phyloP scores from a whole-genome alignment of 2,329 filamentous ascomycete species.

The Fusarium virguliforme region DNA sequence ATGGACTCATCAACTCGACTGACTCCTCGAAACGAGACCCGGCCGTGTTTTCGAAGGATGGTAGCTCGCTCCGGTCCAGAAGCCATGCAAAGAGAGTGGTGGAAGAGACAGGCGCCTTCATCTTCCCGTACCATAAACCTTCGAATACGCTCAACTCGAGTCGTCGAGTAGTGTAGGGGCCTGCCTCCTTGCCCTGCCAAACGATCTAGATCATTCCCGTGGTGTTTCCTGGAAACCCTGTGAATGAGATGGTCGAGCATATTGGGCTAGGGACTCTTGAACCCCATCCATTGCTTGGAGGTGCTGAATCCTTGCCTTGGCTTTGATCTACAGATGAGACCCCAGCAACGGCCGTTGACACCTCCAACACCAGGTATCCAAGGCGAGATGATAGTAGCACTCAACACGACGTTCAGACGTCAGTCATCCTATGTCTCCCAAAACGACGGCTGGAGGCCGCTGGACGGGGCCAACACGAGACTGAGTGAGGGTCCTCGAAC shows the following conservation, averaged over 20 bases:
- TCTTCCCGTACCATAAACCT: background rate
- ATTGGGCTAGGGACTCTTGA: constrained; percentile 7
- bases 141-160: background rate
- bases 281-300: background rate
- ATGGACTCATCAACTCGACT: constrained; percentile 3
- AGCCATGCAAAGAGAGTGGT: background rate
- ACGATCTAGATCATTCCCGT: constrained; percentile 21
- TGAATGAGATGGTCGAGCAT: background rate
- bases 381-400: background rate
- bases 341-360: constrained; percentile 5
- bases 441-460: constrained; percentile 17
- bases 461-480: constrained; percentile 27
- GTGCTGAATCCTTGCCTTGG: constrained; percentile 11
- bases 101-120: background rate
- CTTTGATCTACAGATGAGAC: constrained; percentile 10
- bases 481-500: constrained; percentile 18
- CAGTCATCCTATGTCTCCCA: background rate
- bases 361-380: background rate
- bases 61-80: background rate
- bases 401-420: background rate
- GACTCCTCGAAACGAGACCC: background rate
- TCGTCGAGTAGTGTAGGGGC: background rate
- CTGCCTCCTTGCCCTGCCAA: constrained; percentile 10
- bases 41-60: background rate
- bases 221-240: constrained; percentile 21